Conservation (phyloP, 140 eudicot species). For the Bidens hawaiensis region DNA sequence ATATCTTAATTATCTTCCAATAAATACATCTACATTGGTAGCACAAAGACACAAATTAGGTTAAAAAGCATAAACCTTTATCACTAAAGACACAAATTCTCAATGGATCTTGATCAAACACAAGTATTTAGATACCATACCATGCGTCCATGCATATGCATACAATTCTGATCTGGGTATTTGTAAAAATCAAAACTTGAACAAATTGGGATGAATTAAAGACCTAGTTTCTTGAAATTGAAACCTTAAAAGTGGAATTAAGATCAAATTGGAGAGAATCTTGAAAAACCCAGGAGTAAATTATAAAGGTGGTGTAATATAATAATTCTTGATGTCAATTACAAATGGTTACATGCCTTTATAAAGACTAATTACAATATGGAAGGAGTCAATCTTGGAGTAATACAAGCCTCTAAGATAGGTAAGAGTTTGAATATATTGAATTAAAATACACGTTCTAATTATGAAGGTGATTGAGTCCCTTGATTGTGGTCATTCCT, state of each 20-base stretch:
- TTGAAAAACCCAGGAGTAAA: constrained; percentile 5
- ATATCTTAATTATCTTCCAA: background rate
- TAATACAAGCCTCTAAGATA: too few relatives aligned
- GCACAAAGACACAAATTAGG: background rate
- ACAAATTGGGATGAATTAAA: background rate
- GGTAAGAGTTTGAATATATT: too few relatives aligned
- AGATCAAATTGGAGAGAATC: constrained; percentile 1
- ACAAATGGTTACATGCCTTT: too few relatives aligned
- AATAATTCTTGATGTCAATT: too few relatives aligned
- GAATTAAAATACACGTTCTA: too few relatives aligned
- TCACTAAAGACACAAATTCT: background rate
- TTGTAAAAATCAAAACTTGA: too few relatives aligned
- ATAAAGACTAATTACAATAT: too few relatives aligned
- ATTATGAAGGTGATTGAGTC: too few relatives aligned
- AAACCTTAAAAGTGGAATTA: constrained; percentile 28
- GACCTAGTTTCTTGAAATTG: background rate
- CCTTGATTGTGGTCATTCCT: too few relatives aligned
- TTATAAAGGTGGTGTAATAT: too few relatives aligned
- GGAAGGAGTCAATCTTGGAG: too few relatives aligned
- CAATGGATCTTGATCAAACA: background rate
- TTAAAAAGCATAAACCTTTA: background rate
- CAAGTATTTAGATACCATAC: background rate
- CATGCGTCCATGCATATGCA: too few relatives aligned
- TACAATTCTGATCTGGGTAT: constrained; percentile 24
- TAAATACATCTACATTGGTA: background rate